Evolutionary conservation across 2,329 filamentous ascomycete species (phyloP), one percentile per base, ranked within the genome.

Genomic region (Ophiocordyceps camponoti-floridani): DNA sequence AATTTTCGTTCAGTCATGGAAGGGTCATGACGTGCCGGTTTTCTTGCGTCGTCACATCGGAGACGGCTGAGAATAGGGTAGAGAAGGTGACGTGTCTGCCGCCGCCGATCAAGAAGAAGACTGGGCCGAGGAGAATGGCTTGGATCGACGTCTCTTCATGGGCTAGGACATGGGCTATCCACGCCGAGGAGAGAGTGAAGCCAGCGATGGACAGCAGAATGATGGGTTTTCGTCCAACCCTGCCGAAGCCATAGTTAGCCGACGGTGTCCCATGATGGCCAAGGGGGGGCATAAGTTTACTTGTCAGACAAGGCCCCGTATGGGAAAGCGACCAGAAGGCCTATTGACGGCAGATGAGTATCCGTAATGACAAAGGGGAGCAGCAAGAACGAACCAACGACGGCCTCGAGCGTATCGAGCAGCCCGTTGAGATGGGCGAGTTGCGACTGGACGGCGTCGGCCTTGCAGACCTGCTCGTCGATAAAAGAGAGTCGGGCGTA

Each of bases 11-110:
- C 33, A n/a, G 14, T 13, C 13, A n/a, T 35, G 31, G 31, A n/a
- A 3, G 14, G 23, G 12, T 14, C 4, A 18, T 4, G 35, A 31
- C 45, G 23, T 35, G 33, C 43, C 47, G 41, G n/a, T 28, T 41
- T 19, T 42, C 23, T 8, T 49, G 42, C 33, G 40, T 41, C 27
- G 44, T 44, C 14, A 49, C 46, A 43, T 52, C 51, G 26, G 48
- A 45, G 14, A 51, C 50, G 35, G 51, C 51, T n/a, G 51, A 52
- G 38, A 49, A 52, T 30, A 52, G 42, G 43, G 49, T 49, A 10
- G 49, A 51, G 2, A 46, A 44, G 19, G 50, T 40, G 38, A 53
- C 50, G 30, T 47, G 45, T 40, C 47, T 43, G 14, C 51, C 50
- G 35, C 51, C 51, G 14, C 51, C 49, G 13, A 52, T 42, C 30